Base-by-base conservation (phyloP, 805 yeast genomes). In the Myxozyma nipponensis region DNA sequence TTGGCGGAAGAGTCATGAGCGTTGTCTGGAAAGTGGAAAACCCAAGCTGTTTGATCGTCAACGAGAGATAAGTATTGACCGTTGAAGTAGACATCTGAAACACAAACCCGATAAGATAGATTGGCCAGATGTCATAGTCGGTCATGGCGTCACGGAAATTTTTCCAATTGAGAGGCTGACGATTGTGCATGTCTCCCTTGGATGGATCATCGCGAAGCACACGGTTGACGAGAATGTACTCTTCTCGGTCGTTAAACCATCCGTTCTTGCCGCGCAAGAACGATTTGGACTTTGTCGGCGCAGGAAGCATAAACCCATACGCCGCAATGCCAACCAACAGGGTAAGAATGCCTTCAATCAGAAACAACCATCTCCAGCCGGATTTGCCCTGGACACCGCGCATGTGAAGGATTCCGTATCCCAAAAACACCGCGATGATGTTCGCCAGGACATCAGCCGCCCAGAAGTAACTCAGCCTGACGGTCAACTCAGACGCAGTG, bases 161-260 rank as follows among this genome's bases (percentile, higher is more conserved):
- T 43, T 61, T 70, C 2, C 66, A 48, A 2, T 72, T 61, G n/a
- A 81, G 62, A 3, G 81, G 79, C 55, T 76, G 74, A 60, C 83
- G 71, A 59, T 81, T 81, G 62, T 78, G 72, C 83, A 79, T 78
- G 51, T 77, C 82, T n/a, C 84, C 84, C 67, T 76, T 76, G 3
- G 73, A 60, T 15, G 85, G 86, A 60, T 81, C 86, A 62, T 81
- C 84, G 55, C 84, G 68, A 39, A 81, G 65, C 1, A 81, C 71
- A 49, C 78, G 71, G 60, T 81, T 81, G 37, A 78, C 83, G 34
- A 79, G 69, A 48, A 81, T 77, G 52, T 75, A 73, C 63, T 76
- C 79, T 55, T 81, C 82, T 44, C 77, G 64, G 1, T 76, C 79
- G 9, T 75, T 73, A 51, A 71, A 72, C 77, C 78, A 72, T 32